phyloP scores from a whole-genome alignment of 2,329 filamentous ascomycete species.

The Microdochium bolleyi region DNA sequence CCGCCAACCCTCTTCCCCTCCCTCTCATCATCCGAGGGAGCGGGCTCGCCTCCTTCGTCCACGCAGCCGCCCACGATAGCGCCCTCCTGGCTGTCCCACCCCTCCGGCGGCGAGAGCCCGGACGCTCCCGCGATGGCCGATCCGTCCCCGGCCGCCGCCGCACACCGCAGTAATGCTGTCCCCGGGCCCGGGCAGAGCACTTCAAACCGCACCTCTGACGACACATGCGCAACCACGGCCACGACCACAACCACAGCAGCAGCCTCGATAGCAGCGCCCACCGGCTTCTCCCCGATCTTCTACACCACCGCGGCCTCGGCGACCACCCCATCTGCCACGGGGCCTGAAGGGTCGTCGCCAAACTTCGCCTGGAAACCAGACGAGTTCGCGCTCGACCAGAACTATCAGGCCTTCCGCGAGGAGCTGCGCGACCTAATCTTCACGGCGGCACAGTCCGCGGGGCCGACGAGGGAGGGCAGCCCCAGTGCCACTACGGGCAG shows the following conservation, averaged over 20 bases:
- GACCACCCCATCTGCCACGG: background rate
- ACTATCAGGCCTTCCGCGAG: constrained; percentile 35
- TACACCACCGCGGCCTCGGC: background rate
- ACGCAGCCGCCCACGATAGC: too few species aligned
- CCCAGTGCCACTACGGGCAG: constrained; percentile 14
- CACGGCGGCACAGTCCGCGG: constrained; percentile 32
- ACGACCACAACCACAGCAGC: background rate
- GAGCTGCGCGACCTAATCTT: constrained; percentile 37
- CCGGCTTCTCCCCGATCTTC: constrained; percentile 1
- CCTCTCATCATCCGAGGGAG: too few species aligned
- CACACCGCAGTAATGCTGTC: too few species aligned
- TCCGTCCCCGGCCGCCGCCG: too few species aligned
- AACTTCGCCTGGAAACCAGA: constrained; percentile 12
- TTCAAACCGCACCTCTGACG: too few species aligned
- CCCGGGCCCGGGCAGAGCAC: background rate
- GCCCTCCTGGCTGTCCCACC: too few species aligned
- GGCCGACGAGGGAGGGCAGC: constrained; percentile 29
- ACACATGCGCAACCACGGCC: too few species aligned
- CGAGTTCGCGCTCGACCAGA: constrained; percentile 28
- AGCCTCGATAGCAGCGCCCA: background rate
- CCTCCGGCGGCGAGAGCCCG: too few species aligned
- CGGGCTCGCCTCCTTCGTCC: too few species aligned
- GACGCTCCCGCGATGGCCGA: too few species aligned
- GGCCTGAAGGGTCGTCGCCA: constrained; percentile 1
- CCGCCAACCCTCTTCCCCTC: too few species aligned